Evolutionary conservation across 2,329 filamentous ascomycete genomes (phyloP).

Genomic region (Claviceps pusilla): DNA sequence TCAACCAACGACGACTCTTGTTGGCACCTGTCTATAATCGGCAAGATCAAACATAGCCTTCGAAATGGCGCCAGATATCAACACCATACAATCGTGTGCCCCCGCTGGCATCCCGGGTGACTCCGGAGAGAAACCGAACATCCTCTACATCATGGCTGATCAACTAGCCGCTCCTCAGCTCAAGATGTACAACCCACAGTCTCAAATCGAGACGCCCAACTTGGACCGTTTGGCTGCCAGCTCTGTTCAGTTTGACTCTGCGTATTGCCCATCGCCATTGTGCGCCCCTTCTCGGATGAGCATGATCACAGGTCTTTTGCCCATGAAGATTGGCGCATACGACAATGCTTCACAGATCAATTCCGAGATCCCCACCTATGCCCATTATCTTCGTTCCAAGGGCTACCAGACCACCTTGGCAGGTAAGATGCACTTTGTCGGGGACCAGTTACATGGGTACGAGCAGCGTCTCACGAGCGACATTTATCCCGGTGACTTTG

Average conservation of each 20-base stretch:
- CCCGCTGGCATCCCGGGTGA: conserved; percentile 12
- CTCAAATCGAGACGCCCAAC: conserved; percentile 84
- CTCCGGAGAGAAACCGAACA: conserved; percentile 24
- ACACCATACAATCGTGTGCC: conserved; percentile 49
- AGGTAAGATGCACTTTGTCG: conserved; percentile 96
- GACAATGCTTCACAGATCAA: conserved; percentile 80
- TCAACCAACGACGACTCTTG: background rate
- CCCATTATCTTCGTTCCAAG: conserved; percentile 71
- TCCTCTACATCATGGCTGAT: conserved; percentile 84
- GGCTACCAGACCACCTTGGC: conserved; percentile 84
- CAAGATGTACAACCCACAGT: conserved; percentile 79
- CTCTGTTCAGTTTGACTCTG: conserved; percentile 82
- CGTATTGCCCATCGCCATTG: conserved; percentile 85
- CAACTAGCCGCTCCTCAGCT: conserved; percentile 82
- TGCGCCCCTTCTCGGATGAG: conserved; percentile 88
- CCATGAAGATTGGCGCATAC: conserved; percentile 80
- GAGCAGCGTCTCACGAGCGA: conserved; percentile 86
- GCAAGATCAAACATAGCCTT: background rate
- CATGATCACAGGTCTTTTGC: conserved; percentile 83
- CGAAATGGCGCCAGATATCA: conserved; percentile 58
- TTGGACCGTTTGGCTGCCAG: conserved; percentile 67
- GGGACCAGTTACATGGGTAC: conserved; percentile 87
- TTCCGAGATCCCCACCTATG: conserved; percentile 78
- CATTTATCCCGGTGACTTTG: conserved; percentile 88
- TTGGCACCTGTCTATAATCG: background rate